Evolutionary conservation across 2,329 filamentous ascomycete genomes (phyloP).

Genomic region (Paecilomyces sp.): DNA sequence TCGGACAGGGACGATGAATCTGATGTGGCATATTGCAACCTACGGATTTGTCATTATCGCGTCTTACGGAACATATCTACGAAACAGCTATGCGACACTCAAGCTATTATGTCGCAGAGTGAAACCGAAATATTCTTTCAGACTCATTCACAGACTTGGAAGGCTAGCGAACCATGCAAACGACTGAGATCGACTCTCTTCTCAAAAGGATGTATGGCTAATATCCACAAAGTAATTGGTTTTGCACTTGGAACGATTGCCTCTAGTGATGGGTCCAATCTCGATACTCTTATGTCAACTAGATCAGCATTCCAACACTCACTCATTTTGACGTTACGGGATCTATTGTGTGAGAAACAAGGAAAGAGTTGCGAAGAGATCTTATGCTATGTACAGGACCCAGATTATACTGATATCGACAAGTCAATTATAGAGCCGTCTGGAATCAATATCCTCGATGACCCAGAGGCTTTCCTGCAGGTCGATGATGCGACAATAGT

Average conservation of each 20-base stretch:
- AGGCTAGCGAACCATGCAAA: conserved; percentile 1
- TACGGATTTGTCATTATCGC: conserved; percentile 2
- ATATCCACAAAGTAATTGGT: conserved; percentile 2
- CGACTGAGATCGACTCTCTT: neutral
- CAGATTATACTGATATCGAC: conserved; percentile 10
- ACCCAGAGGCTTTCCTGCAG: conserved; percentile 25
- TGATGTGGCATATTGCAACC: conserved; percentile 1
- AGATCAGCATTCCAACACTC: conserved; percentile 3
- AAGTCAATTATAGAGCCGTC: conserved; percentile 5
- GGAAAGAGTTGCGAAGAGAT: neutral
- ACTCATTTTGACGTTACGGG: conserved; percentile 2
- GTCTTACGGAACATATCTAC: conserved; percentile 1
- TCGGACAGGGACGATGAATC: neutral
- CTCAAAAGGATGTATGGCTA: neutral
- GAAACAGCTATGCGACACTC: neutral
- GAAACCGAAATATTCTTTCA: conserved; percentile 2
- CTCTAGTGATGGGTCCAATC: neutral
- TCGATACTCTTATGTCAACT: neutral
- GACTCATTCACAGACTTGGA: conserved; percentile 1
- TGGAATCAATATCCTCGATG: conserved; percentile 16
- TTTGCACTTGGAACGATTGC: conserved; percentile 3
- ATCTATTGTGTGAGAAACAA: conserved; percentile 1
- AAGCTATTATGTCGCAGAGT: neutral
- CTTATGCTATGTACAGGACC: conserved; percentile 17
- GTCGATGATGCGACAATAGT: conserved; percentile 27